These are phyloP conservation scores for Emmonsia crescens DNA, from an alignment of 2,329 filamentous ascomycete species.

Conservation along the genomic window DNA sequence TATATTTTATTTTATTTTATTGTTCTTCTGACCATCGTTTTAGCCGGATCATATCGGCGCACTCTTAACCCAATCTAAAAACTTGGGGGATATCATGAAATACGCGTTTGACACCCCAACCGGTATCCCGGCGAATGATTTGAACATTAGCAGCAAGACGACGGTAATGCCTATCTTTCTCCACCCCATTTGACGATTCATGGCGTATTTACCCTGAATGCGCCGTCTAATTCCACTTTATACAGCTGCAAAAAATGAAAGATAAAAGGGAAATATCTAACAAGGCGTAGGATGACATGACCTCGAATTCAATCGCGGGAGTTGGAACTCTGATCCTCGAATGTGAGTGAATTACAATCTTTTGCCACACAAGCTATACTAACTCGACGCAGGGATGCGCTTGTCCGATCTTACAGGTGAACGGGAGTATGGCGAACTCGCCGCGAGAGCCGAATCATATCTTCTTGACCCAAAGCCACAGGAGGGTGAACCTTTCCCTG, in stretches of 20 bases:
- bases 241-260: background rate
- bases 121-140: conserved; percentile 61
- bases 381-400: conserved; percentile 27
- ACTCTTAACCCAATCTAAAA: conserved; percentile 56
- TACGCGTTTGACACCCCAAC: conserved; percentile 67
- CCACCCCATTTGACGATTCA: background rate
- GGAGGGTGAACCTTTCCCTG: conserved; percentile 60
- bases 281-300: conserved; percentile 33
- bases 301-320: conserved; percentile 61
- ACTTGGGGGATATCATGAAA: conserved; percentile 60
- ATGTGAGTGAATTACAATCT: conserved; percentile 28
- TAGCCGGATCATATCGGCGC: conserved; percentile 10
- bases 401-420: conserved; percentile 66
- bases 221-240: background rate
- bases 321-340: conserved; percentile 71
- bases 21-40: background rate
- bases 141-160: conserved; percentile 48
- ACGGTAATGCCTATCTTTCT: conserved; percentile 10
- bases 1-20: background rate
- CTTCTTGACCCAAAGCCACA: conserved; percentile 56
- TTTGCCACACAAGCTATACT: background rate
- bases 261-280: background rate
- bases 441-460: conserved; percentile 57
- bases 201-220: background rate
- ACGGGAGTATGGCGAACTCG: conserved; percentile 52